Conservation (phyloP, 225 moss, liverwort and hornwort species). For the Rhytidiadelphus loreus region DNA sequence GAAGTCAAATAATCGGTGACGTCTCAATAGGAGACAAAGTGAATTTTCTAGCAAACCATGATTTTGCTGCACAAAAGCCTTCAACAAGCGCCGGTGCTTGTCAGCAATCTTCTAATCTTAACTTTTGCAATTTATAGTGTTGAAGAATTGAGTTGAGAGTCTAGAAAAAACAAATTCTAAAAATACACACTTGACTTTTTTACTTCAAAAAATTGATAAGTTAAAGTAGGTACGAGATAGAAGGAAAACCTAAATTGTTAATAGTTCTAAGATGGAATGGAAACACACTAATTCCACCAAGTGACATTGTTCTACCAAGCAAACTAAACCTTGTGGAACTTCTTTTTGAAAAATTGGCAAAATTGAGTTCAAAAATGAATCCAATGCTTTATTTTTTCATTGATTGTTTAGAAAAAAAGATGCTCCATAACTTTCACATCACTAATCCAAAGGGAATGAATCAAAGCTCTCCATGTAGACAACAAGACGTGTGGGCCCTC, state of each 20-base stretch:
- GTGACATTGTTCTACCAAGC: neutral
- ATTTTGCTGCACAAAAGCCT: slow-evolving; percentile 74
- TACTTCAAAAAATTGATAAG: neutral
- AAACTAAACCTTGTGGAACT: neutral
- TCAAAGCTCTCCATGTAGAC: neutral
- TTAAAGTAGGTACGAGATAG: neutral
- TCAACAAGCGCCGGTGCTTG: no score
- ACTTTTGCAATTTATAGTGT: no score
- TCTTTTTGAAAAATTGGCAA: neutral
- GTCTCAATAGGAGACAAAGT: slow-evolving; percentile 45
- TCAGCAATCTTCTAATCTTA: neutral
- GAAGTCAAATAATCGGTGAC: slow-evolving; percentile 70
- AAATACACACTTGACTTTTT: neutral
- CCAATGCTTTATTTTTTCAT: no score
- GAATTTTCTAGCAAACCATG: slow-evolving; percentile 62
- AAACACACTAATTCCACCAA: neutral
- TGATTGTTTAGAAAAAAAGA: neutral
- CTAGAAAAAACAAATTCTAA: neutral
- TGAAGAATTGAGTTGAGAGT: neutral
- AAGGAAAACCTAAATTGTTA: neutral
- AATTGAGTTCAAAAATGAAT: neutral
- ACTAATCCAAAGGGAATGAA: neutral
- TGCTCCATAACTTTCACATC: neutral
- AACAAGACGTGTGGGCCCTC: no score
- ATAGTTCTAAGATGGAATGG: neutral